These are phyloP conservation scores for Xylariales sp. DNA, from an alignment of 2,329 filamentous ascomycete genomes.

Conservation along the genomic window DNA sequence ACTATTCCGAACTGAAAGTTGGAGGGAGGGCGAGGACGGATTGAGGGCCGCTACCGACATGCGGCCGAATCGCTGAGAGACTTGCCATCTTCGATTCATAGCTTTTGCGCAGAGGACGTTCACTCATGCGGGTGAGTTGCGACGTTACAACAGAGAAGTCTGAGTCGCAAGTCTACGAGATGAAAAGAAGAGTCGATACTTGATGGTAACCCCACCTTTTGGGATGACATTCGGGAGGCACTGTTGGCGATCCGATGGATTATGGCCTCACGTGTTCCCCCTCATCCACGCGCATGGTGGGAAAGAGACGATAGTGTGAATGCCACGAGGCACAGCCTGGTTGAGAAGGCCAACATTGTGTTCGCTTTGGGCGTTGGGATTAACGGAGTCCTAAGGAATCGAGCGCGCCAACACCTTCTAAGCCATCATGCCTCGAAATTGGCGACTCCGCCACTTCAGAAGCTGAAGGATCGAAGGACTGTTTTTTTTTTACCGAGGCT, in stretches of 20 bases:
- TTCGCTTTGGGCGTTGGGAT: not conserved
- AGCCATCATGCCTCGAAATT: slow-evolving; percentile 4
- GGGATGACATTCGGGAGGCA: not conserved
- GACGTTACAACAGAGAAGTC: slow-evolving; percentile 22
- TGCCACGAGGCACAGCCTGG: not conserved
- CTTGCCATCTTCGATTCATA: slow-evolving; percentile 3
- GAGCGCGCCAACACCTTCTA: slow-evolving; percentile 1
- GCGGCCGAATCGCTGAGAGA: slow-evolving; percentile 4
- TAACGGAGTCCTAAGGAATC: not conserved
- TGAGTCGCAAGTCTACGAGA: not conserved
- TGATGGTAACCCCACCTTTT: not conserved
- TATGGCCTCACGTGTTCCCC: not conserved
- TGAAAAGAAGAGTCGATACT: not conserved
- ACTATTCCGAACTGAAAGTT: not conserved
- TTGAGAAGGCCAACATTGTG: not conserved
- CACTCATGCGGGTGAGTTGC: not conserved
- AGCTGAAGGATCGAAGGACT: not conserved
- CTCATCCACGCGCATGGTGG: not conserved
- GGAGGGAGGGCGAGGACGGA: not conserved
- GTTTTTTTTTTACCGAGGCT: not conserved
- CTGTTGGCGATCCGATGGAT: not conserved
- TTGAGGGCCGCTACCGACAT: slow-evolving; percentile 3
- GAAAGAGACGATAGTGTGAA: not conserved
- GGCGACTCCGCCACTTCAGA: slow-evolving; percentile 3
- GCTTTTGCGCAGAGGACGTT: not conserved